These are phyloP conservation scores for Mucor racemosus DNA, from an alignment of 371 early-diverging fungal species.

Conservation along the genomic window DNA sequence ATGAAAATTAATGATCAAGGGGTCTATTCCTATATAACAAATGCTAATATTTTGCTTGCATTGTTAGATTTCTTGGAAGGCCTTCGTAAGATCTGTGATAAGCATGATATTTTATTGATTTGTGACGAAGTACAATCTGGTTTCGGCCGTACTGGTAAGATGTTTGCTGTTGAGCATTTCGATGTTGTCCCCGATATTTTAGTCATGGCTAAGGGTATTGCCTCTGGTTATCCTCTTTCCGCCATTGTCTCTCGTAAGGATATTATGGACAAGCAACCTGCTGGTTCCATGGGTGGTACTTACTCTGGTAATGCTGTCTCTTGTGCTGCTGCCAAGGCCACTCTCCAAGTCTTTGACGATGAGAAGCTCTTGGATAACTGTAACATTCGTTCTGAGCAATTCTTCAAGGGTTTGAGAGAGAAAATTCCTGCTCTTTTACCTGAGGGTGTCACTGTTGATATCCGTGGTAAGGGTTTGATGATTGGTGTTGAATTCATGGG, in stretches of 20 bases:
- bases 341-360: slow-evolving; percentile 47
- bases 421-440: slow-evolving; percentile 47
- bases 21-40: no score
- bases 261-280: slow-evolving; percentile 51
- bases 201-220: slow-evolving; percentile 64
- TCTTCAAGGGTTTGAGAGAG: slow-evolving; percentile 45
- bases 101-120: slow-evolving; percentile 50
- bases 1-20: no score
- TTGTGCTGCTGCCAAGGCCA: slow-evolving; percentile 59
- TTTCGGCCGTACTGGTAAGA: slow-evolving; percentile 45
- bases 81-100: slow-evolving; percentile 65
- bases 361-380: slow-evolving; percentile 53
- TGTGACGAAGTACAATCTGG: slow-evolving; percentile 50
- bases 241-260: slow-evolving; percentile 50
- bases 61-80: slow-evolving; percentile 60
- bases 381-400: slow-evolving; percentile 50
- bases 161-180: slow-evolving; percentile 57
- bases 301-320: slow-evolving; percentile 57
- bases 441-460: slow-evolving; percentile 47
- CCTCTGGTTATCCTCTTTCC: slow-evolving; percentile 58
- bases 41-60: neutral
- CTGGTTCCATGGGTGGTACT: slow-evolving; percentile 60
- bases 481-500: slow-evolving; percentile 62
- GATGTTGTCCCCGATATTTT: slow-evolving; percentile 55
- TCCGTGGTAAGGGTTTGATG: slow-evolving; percentile 67